phyloP scores from a whole-genome alignment of 2,329 filamentous ascomycete genomes.

The Fusarium longipes region DNA sequence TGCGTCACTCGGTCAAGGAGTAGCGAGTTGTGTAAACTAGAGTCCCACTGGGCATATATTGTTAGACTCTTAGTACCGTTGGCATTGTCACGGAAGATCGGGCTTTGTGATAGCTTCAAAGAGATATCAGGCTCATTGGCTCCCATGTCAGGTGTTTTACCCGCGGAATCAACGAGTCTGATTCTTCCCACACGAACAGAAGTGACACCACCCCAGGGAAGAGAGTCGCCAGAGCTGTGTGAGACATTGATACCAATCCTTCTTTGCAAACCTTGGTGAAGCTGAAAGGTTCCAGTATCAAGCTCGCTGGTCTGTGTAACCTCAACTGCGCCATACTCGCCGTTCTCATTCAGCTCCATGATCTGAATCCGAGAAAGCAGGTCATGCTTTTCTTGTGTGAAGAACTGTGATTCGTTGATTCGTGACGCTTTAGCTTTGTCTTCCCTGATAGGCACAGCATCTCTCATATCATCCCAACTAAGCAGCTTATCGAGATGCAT shows the following conservation, averaged over 20 bases:
- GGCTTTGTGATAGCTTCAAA: constrained; percentile 80
- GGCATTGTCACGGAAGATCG: constrained; percentile 83
- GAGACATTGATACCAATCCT: constrained; percentile 89
- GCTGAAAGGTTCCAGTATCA: constrained; percentile 90
- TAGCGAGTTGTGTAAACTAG: constrained; percentile 89
- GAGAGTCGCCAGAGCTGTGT: constrained; percentile 86
- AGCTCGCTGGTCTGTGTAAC: constrained; percentile 86
- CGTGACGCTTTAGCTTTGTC: constrained; percentile 69
- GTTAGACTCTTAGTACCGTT: constrained; percentile 91
- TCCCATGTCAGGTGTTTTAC: constrained; percentile 84
- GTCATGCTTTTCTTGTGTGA: constrained; percentile 92
- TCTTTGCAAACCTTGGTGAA: constrained; percentile 93
- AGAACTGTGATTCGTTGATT: constrained; percentile 92
- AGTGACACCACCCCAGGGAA: constrained; percentile 89
- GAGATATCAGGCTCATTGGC: constrained; percentile 77
- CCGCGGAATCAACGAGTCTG: constrained; percentile 83
- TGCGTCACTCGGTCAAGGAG: constrained; percentile 91
- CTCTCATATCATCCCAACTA: constrained; percentile 99
- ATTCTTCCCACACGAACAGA: constrained; percentile 83
- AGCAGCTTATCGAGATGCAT: constrained; percentile 98
- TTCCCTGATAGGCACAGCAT: constrained; percentile 70
- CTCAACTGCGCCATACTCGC: constrained; percentile 91
- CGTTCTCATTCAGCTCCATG: constrained; percentile 89
- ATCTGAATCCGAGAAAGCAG: constrained; percentile 89
- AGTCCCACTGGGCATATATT: constrained; percentile 95